A percentile compares a stretch with the other conserved stretches of the same genome.
These are phyloP conservation scores for Croton setiger DNA, from an alignment of 441 rosid species.

Conservation along the genomic window DNA sequence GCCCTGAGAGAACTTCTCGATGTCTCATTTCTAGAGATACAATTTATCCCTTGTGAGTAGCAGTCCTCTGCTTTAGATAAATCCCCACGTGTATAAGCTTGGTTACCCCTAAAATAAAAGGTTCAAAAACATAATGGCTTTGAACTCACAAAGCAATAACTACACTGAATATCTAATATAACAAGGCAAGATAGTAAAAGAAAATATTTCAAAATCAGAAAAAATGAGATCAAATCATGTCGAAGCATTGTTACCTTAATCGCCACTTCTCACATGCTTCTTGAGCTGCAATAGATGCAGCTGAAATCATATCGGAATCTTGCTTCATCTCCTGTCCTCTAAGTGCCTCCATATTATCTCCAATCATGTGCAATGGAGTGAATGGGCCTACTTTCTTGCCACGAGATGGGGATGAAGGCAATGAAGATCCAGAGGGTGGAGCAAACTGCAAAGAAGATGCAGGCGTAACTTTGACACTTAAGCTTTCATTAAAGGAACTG, in stretches of 20 bases:
- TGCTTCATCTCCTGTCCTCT: constrained; percentile 44
- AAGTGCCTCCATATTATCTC: constrained; percentile 33
- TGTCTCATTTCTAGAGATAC: constrained; percentile 59
- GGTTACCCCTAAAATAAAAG: constrained; percentile 73
- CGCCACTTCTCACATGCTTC: constrained; percentile 99
- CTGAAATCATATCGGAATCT: constrained; percentile 36
- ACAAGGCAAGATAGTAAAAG: neutral
- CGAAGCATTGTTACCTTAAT: constrained; percentile 52
- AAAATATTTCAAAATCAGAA: neutral
- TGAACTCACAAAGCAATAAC: constrained; percentile 1
- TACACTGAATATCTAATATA: constrained; percentile 9
- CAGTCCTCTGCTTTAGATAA: constrained; percentile 77
- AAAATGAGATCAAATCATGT: neutral
- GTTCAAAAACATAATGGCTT: constrained; percentile 22
- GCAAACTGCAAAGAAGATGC: constrained; percentile 44
- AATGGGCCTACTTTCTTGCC: constrained; percentile 38
- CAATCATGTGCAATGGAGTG: constrained; percentile 32
- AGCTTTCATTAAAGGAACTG: constrained; percentile 33
- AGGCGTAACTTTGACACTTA: constrained; percentile 35
- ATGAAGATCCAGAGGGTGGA: constrained; percentile 42
- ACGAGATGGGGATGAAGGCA: constrained; percentile 35
- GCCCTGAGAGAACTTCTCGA: constrained; percentile 84
- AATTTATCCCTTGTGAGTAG: constrained; percentile 79
- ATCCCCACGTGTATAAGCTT: constrained; percentile 77
- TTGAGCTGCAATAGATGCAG: constrained; percentile 49